Evolutionary conservation across 1,284 basidiomycete genomes (phyloP).

Genomic region (Ganoderma sinense): DNA sequence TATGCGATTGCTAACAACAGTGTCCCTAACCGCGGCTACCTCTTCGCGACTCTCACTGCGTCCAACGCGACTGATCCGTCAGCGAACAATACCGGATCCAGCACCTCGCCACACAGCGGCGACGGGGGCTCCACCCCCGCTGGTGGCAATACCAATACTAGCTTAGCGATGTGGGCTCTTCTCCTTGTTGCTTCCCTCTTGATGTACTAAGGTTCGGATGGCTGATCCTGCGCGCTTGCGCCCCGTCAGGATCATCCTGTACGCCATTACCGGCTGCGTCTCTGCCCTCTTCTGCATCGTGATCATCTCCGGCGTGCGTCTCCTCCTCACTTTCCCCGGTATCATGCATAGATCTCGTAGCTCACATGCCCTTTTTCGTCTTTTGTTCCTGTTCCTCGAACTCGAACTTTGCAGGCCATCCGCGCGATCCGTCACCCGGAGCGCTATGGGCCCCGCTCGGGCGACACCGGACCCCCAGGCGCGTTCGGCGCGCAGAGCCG

Average conservation of each 20-base stretch:
- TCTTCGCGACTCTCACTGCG: conserved; percentile 74
- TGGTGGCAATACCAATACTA: conserved; percentile 53
- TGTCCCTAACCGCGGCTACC: conserved; percentile 59
- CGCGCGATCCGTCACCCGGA: conserved; percentile 90
- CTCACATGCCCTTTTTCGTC: not conserved
- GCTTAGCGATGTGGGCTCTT: conserved; percentile 72
- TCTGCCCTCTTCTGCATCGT: conserved; percentile 84
- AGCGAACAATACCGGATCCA: conserved; percentile 15
- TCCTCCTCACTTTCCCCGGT: not conserved
- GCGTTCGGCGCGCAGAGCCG: conserved; percentile 64
- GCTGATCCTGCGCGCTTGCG: not conserved
- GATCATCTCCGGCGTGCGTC: conserved; percentile 80
- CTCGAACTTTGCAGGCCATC: conserved; percentile 59
- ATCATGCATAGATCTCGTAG: not conserved
- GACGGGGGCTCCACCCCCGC: conserved; percentile 22
- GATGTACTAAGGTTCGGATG: not conserved
- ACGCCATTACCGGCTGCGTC: conserved; percentile 86
- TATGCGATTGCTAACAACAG: conserved; percentile 51
- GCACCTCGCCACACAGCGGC: conserved; percentile 25
- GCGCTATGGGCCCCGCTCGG: conserved; percentile 80
- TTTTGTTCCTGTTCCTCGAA: conserved; percentile 13
- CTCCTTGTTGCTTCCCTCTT: conserved; percentile 17
- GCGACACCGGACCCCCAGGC: conserved; percentile 41
- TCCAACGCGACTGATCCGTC: conserved; percentile 62
- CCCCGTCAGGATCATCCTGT: conserved; percentile 78